phyloP scores from a whole-genome alignment of 495 filamentous ascomycete genomes.

The Letharia columbiana region DNA sequence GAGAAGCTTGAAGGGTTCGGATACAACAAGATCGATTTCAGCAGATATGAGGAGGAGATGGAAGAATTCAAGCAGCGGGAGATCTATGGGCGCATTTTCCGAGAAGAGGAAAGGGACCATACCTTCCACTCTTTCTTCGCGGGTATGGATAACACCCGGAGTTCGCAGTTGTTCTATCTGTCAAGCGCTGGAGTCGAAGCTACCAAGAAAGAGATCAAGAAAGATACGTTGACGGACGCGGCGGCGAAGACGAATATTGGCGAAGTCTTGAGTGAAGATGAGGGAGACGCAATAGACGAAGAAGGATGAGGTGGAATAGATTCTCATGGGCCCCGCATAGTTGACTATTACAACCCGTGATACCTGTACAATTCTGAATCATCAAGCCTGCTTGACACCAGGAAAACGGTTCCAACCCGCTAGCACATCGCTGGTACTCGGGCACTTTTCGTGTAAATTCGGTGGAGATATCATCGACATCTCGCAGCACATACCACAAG shows the following conservation, averaged over 20 bases:
- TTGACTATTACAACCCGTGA: background rate
- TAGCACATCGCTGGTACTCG: background rate
- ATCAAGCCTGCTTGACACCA: background rate
- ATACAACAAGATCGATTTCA: slow-evolving; percentile 66
- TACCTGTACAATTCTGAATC: background rate
- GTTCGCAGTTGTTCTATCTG: slow-evolving; percentile 20
- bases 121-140: slow-evolving; percentile 30
- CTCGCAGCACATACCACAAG: background rate
- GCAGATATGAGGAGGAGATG: slow-evolving; percentile 66
- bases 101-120: slow-evolving; percentile 72
- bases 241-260: slow-evolving; percentile 3
- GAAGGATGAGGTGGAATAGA: background rate
- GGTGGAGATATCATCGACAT: background rate
- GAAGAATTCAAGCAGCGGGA: slow-evolving; percentile 82
- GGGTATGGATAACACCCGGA: slow-evolving; percentile 20
- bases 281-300: slow-evolving; percentile 6
- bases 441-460: background rate
- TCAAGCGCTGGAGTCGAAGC: slow-evolving; percentile 20
- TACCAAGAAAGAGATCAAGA: slow-evolving; percentile 12
- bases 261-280: slow-evolving; percentile 17
- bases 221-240: background rate
- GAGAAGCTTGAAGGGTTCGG: slow-evolving; percentile 45
- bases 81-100: slow-evolving; percentile 87
- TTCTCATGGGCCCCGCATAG: background rate
- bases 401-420: background rate